These are phyloP conservation scores for Cryptosporidium parvum DNA, from an alignment of 169 alveolate species.

Conservation along the genomic window DNA sequence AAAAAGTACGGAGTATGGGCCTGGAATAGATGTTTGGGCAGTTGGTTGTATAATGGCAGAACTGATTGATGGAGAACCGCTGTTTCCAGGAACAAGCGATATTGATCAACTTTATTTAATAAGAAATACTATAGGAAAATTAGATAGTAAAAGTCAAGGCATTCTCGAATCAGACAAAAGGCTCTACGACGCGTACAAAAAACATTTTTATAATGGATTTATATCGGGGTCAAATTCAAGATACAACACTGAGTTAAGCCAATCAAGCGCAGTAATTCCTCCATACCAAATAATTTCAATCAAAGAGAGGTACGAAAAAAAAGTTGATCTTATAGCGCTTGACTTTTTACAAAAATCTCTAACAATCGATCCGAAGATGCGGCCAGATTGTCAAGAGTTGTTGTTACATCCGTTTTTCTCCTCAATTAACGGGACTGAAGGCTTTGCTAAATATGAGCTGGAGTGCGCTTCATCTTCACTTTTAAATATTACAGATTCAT, in stretches of 20 bases:
- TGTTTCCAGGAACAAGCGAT: conserved; percentile 93
- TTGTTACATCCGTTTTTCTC: conserved; percentile 87
- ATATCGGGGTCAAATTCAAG: conserved; percentile 84
- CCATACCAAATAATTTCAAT: conserved; percentile 77
- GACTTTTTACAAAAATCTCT: conserved; percentile 86
- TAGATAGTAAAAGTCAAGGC: conserved; percentile 83
- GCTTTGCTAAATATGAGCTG: not conserved
- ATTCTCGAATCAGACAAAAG: conserved; percentile 85
- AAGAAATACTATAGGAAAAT: conserved; percentile 85
- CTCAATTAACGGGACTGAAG: not conserved
- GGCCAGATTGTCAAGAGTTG: conserved; percentile 85
- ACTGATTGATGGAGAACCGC: conserved; percentile 93
- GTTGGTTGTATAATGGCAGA: conserved; percentile 94
- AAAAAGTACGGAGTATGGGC: conserved; percentile 85
- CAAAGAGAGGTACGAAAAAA: conserved; percentile 86
- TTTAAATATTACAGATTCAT: not conserved
- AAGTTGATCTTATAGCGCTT: conserved; percentile 81
- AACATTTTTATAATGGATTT: conserved; percentile 75
- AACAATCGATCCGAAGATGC: conserved; percentile 86
- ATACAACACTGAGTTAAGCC: conserved; percentile 81
- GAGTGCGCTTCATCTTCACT: not conserved
- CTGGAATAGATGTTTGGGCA: conserved; percentile 93
- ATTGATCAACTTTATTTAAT: conserved; percentile 88
- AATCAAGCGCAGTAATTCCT: conserved; percentile 33
- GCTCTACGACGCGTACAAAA: conserved; percentile 35